A percentile compares a stretch with the other conserved stretches of the same genome.
Conservation (phyloP, 2,329 filamentous ascomycete species). For the Aspergillus novofumigatus region DNA sequence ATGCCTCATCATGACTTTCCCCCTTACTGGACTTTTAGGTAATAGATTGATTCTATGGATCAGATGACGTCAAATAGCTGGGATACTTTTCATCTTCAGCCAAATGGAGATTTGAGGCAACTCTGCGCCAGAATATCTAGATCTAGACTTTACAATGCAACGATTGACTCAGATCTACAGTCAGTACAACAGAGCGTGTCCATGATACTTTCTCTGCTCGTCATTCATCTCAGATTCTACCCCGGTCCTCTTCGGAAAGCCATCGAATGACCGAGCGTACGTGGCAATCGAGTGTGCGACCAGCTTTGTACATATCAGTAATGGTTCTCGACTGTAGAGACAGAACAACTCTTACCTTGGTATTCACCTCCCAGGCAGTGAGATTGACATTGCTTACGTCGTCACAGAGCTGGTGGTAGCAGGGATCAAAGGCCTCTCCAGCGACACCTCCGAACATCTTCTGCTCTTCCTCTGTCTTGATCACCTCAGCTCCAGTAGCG, state of each 20-base stretch:
- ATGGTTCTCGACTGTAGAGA: background rate
- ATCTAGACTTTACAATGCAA: background rate
- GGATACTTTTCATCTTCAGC: background rate
- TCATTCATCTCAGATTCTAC: constrained; percentile 1
- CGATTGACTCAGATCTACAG: background rate
- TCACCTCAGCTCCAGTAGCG: constrained; percentile 70
- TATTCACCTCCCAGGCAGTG: constrained; percentile 53
- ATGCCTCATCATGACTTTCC: background rate
- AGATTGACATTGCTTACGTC: constrained; percentile 51
- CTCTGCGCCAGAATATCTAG: no score
- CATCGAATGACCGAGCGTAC: constrained; percentile 62
- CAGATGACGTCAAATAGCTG: background rate
- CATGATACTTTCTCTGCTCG: constrained; percentile 7
- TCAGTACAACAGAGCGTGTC: background rate
- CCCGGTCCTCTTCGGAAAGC: constrained; percentile 54
- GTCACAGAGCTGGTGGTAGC: constrained; percentile 54
- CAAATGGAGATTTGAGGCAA: background rate
- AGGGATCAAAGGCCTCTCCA: constrained; percentile 51
- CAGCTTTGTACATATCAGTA: constrained; percentile 8
- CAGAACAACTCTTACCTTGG: constrained; percentile 36
- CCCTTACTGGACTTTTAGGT: background rate
- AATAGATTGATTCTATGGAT: background rate
- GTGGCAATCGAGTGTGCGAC: constrained; percentile 71
- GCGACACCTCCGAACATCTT: constrained; percentile 65
- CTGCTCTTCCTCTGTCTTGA: constrained; percentile 66